Evolutionary conservation across 805 yeast species (phyloP), one percentile per base, ranked within the genome.

Genomic region (Hanseniaspora osmophila): DNA sequence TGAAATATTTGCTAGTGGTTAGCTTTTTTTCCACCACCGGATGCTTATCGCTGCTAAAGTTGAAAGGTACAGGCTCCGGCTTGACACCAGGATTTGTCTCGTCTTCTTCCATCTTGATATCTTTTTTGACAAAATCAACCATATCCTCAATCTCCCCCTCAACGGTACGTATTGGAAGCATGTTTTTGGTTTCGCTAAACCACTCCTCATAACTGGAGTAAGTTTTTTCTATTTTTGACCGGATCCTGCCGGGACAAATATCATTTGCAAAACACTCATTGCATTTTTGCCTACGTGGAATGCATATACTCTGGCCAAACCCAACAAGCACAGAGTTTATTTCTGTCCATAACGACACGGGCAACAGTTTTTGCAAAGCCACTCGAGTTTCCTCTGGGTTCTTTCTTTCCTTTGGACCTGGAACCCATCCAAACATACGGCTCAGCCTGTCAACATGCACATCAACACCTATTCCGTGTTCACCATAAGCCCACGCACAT

Each of bases 381-480:
- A 66, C 54, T 18, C 97, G 62, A 0, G 95, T 84, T 30, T 70
- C 69, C 51, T 88, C 96, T 0, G 96, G 95, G 12, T 77, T 80
- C 39, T 71, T 66, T 33, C 70, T 58, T 38, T 56, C 56, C 30
- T 60, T 63, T 1, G 60, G 53, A 30, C 65, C 61, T 6, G 30
- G 27, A 2, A 77, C 82, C 96, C 96, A 87, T 30, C 73, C 70
- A 82, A 87, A 86, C 77, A 81, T 72, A 47, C 75, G 77, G 0
- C 87, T 77, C 48, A 87, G 65, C 44, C 97, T 66, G 53, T 84
- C 88, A 44, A 88, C 77, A 60, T 88, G 97, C 2, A 85, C 88
- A 58, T 88, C 97, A 10, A 88, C 96, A 9, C 96, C 96, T n/a
- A 88, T 84, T 0, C 96, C 96, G 12, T 68, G 65, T 44, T 71